Base-by-base conservation (phyloP, 108 stramenopile genomes). In the Nitzschia inconspicua region DNA sequence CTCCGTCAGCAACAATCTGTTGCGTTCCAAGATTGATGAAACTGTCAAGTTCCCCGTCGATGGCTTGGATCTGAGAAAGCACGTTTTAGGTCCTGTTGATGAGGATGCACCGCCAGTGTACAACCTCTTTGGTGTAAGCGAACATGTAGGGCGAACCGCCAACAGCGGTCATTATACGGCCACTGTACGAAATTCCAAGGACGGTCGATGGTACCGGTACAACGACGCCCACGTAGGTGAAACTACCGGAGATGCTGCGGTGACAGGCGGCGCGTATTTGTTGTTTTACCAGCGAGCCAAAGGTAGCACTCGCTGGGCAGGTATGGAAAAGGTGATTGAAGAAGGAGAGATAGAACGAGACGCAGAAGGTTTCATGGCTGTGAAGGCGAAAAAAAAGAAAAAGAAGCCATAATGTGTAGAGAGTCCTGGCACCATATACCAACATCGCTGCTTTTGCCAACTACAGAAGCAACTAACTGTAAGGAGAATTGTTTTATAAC, bases 111-210 rank as follows among this genome's bases (percentile, higher is more conserved):
- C 86, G 37, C 89, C 89, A n/a, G 53, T 84, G 20, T 91, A 91
- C 68, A 88, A 79, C 68, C 59, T 90, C 14, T 86, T 83, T 60
- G 86, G 86, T 24, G 90, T 91, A 1, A 85, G 83, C 41, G 86
- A 91, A 46, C 90, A 91, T 71, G 70, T 73, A 23, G 90, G 90
- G 29, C 41, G 73, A 3, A 86, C 86, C 4, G 86, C 85, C 62
- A 85, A 88, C 58, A 85, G 79, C 53, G 90, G 90, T 20, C 90
- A 91, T 51, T 91, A 91, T 51, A 91, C 90, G 3, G 90, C 90
- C n/a, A 91, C 90, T 11, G 86, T 82, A 5, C 76, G 83, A 11
- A 91, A 91, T 39, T 82, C 77, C 47, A 74, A 83, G 41, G 82
- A 91, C 49, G 72, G 77, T 31, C 75, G 83, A 36, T 91, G 86